Base-by-base conservation (phyloP, 495 filamentous ascomycete genomes). In the Mytilinidion resinicola region DNA sequence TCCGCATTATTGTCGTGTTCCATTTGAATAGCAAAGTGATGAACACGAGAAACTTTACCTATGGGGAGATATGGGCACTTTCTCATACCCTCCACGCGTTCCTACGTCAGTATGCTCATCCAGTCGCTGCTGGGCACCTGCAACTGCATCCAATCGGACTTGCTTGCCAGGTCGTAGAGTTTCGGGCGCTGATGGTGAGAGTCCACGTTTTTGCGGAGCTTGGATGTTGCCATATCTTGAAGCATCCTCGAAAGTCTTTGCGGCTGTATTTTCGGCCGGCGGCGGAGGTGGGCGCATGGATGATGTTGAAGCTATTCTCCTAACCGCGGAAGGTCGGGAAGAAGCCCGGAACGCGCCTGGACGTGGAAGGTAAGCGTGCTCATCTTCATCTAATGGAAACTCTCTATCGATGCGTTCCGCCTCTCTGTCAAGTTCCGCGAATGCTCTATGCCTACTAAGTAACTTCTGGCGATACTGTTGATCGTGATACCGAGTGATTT, bases 401-500 rank as follows among this genome's bases (percentile, higher is more conserved):
- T 71, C 73, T 44, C 72, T 68, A 50, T 55, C 58, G 17, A 80
- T 69, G 56, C 66, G 62, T 14, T 61, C 55, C 53, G 62, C 71
- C 52, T 73, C 59, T 35, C 69, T 72, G 56, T 76, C 79, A 47
- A 82, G 65, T 35, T 65, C 73, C 50, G 72, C 72, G 30, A 69
- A 63, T 64, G 72, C 72, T 43, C 75, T 71, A 55, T 76, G 73
- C 53, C 71, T 73, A n/a, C 67, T 65, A 11, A 85, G 67, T 34
- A 72, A 68, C 50, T 74, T 72, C 34, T 71, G 67, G 46, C 82
- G 77, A 53, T 76, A 74, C 25, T 74, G 65, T 8, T 70, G 62
- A 56, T 86, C 74, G 57, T 82, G 73, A 65, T 79, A 86, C 33
- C 78, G 75, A 17, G 83, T 86, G 46, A 83, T 68, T 34, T 79